Evolutionary conservation across 208 protist species (phyloP).

Genomic region (Porcisia deanei): DNA sequence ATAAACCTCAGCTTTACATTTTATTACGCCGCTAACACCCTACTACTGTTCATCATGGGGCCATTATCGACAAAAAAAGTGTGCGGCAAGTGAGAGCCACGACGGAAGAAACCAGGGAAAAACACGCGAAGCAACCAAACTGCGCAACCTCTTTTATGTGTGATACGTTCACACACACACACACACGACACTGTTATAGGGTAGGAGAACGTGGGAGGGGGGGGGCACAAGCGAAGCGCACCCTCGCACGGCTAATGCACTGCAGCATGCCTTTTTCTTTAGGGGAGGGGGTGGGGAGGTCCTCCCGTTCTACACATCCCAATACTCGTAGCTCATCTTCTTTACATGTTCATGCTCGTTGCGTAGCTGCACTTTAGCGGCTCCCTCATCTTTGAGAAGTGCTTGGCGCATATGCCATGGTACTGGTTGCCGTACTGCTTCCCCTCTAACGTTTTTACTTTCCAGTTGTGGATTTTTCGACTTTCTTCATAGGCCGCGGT

Average conservation of each 20-base stretch:
- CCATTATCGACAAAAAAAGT: too few species aligned
- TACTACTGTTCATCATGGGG: too few species aligned
- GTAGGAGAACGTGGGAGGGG: not conserved
- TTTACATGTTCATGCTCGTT: conserved; percentile 80
- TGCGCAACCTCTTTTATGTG: not conserved
- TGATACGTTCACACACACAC: not conserved
- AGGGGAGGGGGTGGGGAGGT: not conserved
- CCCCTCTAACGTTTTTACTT: conserved; percentile 56
- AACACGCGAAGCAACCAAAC: not conserved
- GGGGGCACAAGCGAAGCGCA: not conserved
- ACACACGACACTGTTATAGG: not conserved
- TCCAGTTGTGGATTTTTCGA: conserved; percentile 67
- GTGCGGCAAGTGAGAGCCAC: too few species aligned
- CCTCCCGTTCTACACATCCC: not conserved
- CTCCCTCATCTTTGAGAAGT: conserved; percentile 51
- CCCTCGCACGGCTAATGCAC: not conserved
- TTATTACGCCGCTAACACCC: too few species aligned
- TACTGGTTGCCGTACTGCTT: conserved; percentile 80
- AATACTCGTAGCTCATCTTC: not conserved
- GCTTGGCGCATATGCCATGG: conserved; percentile 64
- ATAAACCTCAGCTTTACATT: too few species aligned
- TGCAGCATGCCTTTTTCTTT: too few species aligned
- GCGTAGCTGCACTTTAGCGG: conserved; percentile 43
- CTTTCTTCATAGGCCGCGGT: conserved; percentile 60
- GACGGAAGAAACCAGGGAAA: too few species aligned